phyloP scores from a whole-genome alignment of 2,329 filamentous ascomycete species.

The Nannizziopsis barbatae region DNA sequence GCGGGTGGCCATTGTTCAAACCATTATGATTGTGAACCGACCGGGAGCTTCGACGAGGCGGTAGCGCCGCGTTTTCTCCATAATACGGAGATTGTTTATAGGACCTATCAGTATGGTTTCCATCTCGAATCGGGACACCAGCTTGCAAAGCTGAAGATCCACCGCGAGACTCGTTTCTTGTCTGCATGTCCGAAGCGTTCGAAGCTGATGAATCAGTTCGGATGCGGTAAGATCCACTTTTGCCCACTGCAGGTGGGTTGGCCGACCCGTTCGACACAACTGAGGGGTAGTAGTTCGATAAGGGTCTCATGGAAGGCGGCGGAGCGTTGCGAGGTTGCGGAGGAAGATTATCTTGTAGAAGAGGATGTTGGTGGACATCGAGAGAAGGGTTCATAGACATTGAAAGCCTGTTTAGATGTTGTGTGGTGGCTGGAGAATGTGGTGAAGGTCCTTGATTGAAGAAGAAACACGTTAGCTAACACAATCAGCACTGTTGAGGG shows the following conservation, averaged over 20 bases:
- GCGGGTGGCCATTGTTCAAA: slow-evolving; percentile 21
- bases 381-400: slow-evolving; percentile 31
- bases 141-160: slow-evolving; percentile 48
- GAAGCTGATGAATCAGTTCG: slow-evolving; percentile 50
- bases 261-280: slow-evolving; percentile 33
- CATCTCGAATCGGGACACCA: slow-evolving; percentile 54
- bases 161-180: slow-evolving; percentile 53
- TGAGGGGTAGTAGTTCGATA: slow-evolving; percentile 38
- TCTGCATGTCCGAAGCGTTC: slow-evolving; percentile 45
- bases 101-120: slow-evolving; percentile 56
- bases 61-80: slow-evolving; percentile 50
- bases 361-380: slow-evolving; percentile 34
- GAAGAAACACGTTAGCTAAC: background rate
- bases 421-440: background rate
- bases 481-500: background rate
- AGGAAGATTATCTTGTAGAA: slow-evolving; percentile 32
- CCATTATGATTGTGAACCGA: slow-evolving; percentile 42
- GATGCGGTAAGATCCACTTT: slow-evolving; percentile 42
- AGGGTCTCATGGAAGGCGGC: slow-evolving; percentile 33
- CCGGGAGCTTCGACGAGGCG: slow-evolving; percentile 65
- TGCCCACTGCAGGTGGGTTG: slow-evolving; percentile 27
- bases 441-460: background rate
- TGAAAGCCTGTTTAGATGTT: slow-evolving; percentile 8
- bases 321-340: slow-evolving; percentile 15
- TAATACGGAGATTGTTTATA: slow-evolving; percentile 53